Conservation (phyloP, 306 rosid species). For the Glycine tomentella region DNA sequence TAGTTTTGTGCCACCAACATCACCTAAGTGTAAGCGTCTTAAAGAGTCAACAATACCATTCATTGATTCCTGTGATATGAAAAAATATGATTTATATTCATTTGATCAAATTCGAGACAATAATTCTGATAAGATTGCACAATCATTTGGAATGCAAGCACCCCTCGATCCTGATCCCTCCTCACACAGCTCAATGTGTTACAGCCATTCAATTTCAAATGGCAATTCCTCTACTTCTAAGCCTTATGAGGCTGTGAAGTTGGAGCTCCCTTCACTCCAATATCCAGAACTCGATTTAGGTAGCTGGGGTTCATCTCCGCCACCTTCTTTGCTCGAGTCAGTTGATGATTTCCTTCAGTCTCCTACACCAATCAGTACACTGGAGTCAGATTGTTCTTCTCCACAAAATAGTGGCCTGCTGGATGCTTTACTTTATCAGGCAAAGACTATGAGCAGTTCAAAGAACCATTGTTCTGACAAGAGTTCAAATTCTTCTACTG, state of each 20-base stretch:
- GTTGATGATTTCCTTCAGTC: slow-evolving; percentile 77
- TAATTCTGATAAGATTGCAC: slow-evolving; percentile 56
- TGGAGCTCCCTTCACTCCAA: slow-evolving; percentile 99
- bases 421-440: slow-evolving; percentile 78
- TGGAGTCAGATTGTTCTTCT: slow-evolving; percentile 71
- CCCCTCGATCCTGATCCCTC: slow-evolving; percentile 65
- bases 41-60: slow-evolving; percentile 68
- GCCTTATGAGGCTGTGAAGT: slow-evolving; percentile 85
- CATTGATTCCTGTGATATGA: slow-evolving; percentile 57
- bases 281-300: slow-evolving; percentile 86
- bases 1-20: slow-evolving; percentile 56
- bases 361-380: slow-evolving; percentile 59
- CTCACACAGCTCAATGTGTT: slow-evolving; percentile 57
- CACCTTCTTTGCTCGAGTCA: slow-evolving; percentile 70
- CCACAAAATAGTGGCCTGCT: slow-evolving; percentile 88
- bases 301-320: slow-evolving; percentile 78
- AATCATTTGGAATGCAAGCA: slow-evolving; percentile 60
- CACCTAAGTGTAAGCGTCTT: slow-evolving; percentile 69
- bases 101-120: slow-evolving; percentile 59
- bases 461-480: slow-evolving; percentile 67
- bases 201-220: slow-evolving; percentile 87
- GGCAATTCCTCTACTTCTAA: slow-evolving; percentile 92
- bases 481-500: slow-evolving; percentile 75
- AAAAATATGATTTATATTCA: slow-evolving; percentile 55
- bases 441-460: slow-evolving; percentile 63